Percentiles rank a stretch among this genome's conserved stretches.
These are phyloP conservation scores for Zymoseptoria crescenta DNA, from an alignment of 2,329 filamentous ascomycete genomes.

Conservation along the genomic window DNA sequence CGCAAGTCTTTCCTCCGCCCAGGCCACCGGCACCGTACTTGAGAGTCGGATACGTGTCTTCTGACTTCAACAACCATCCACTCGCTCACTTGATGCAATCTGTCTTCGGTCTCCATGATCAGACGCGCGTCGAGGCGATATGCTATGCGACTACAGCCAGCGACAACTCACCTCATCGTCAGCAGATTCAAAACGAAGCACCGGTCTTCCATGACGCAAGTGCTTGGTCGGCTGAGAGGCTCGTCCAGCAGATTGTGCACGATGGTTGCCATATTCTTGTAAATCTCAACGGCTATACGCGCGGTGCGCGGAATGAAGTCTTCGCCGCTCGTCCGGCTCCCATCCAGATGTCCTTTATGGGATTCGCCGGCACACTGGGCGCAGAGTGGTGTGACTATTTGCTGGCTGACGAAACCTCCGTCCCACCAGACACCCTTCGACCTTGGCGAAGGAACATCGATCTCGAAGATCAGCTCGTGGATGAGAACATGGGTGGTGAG, in stretches of 20 bases:
- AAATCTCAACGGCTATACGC: conserved; percentile 96
- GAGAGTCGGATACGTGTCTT: conserved; percentile 94
- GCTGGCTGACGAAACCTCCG: conserved; percentile 77
- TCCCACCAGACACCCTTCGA: conserved; percentile 72
- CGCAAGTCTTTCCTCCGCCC: conserved; percentile 75
- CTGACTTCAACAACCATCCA: conserved; percentile 98
- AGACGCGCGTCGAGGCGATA: conserved; percentile 66
- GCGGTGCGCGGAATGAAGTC: conserved; percentile 92
- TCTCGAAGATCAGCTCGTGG: conserved; percentile 58
- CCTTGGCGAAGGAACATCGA: conserved; percentile 69
- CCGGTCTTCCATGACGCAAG: conserved; percentile 87
- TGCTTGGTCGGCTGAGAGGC: conserved; percentile 71
- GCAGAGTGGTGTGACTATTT: conserved; percentile 99
- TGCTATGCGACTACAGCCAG: conserved; percentile 94
- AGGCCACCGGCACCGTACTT: conserved; percentile 71
- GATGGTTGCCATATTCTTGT: conserved; percentile 92
- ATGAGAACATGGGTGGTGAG: conserved; percentile 56
- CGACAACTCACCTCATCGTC: conserved; percentile 79
- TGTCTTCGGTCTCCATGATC: conserved; percentile 85
- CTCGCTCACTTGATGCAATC: conserved; percentile 97
- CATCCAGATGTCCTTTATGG: conserved; percentile 99
- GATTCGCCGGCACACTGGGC: conserved; percentile 89
- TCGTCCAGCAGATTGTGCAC: conserved; percentile 76
- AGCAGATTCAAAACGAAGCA: conserved; percentile 87
- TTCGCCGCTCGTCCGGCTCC: conserved; percentile 92